Conservation (phyloP, 495 filamentous ascomycete species). For the Neohortaea acidophila region DNA sequence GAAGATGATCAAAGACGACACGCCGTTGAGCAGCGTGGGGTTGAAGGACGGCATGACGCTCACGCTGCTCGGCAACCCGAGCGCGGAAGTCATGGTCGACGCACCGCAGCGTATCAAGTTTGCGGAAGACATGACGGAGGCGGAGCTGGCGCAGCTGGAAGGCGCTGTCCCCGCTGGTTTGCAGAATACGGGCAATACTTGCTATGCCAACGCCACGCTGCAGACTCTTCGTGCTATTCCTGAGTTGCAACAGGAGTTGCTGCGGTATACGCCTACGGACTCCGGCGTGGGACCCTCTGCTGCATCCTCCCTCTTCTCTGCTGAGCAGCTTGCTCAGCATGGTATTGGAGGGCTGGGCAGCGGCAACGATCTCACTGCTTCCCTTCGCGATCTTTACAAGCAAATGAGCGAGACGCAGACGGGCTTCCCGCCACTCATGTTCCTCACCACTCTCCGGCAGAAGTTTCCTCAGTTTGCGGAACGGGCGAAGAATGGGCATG, state of each 20-base stretch:
- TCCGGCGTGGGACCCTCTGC: slow-evolving; percentile 19
- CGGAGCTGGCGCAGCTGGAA: slow-evolving; percentile 65
- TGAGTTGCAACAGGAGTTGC: slow-evolving; percentile 71
- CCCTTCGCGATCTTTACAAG: slow-evolving; percentile 77
- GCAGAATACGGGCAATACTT: slow-evolving; percentile 90
- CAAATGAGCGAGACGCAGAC: slow-evolving; percentile 87
- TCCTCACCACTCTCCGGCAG: slow-evolving; percentile 65
- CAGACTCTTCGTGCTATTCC: slow-evolving; percentile 80
- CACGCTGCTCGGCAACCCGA: slow-evolving; percentile 94
- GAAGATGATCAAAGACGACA: slow-evolving; percentile 89
- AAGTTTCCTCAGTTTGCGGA: slow-evolving; percentile 92
- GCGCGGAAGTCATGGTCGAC: slow-evolving; percentile 42
- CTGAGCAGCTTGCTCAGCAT: slow-evolving; percentile 38
- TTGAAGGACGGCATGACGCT: slow-evolving; percentile 75
- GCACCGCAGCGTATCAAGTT: slow-evolving; percentile 76
- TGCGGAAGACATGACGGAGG: slow-evolving; percentile 94
- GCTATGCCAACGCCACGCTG: slow-evolving; percentile 93
- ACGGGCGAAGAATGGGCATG: slow-evolving; percentile 58
- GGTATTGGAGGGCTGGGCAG: slow-evolving; percentile 45
- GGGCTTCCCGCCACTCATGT: slow-evolving; percentile 70
- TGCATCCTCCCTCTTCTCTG: slow-evolving; percentile 28
- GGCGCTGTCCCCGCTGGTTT: slow-evolving; percentile 81
- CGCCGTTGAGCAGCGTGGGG: slow-evolving; percentile 63
- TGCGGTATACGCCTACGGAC: slow-evolving; percentile 42
- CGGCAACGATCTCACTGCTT: slow-evolving; percentile 59